Percentiles rank a stretch among this genome's conserved stretches.
Conservation (phyloP, 140 eudicot genomes). For the Bidens hawaiensis region DNA sequence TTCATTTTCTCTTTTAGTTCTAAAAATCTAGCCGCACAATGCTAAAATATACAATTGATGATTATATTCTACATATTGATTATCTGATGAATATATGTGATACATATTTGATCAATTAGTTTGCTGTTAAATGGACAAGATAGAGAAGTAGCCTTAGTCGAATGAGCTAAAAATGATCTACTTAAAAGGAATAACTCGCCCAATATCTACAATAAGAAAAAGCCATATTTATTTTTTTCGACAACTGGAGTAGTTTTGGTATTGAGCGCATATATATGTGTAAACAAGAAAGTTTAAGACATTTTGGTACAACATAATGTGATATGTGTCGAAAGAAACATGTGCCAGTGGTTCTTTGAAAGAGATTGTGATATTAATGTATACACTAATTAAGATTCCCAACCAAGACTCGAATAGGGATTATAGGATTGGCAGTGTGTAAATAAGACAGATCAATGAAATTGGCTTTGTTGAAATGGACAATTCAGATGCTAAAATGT, state of each 20-base stretch:
- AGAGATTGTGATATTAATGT: not conserved
- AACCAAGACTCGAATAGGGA: not conserved
- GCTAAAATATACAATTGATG: no score
- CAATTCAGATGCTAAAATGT: constrained; percentile 2
- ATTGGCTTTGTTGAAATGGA: constrained; percentile 18
- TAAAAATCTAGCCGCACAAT: no score
- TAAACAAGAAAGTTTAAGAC: not conserved
- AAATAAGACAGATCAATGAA: constrained; percentile 19
- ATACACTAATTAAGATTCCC: not conserved
- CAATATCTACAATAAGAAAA: no score
- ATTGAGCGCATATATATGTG: not conserved
- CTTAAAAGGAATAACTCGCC: no score
- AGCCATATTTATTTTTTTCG: not conserved
- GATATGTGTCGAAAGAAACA: not conserved
- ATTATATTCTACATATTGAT: no score
- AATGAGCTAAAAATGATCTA: no score
- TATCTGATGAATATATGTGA: no score
- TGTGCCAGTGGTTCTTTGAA: not conserved
- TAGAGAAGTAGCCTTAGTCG: no score
- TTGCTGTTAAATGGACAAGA: no score
- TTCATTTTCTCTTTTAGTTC: no score
- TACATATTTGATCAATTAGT: no score
- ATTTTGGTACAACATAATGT: not conserved
- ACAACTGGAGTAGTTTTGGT: constrained; percentile 2
- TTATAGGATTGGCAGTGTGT: constrained; percentile 17